These are phyloP conservation scores for Entoloma clypeatum DNA, from an alignment of 1,284 basidiomycete species.

Conservation along the genomic window DNA sequence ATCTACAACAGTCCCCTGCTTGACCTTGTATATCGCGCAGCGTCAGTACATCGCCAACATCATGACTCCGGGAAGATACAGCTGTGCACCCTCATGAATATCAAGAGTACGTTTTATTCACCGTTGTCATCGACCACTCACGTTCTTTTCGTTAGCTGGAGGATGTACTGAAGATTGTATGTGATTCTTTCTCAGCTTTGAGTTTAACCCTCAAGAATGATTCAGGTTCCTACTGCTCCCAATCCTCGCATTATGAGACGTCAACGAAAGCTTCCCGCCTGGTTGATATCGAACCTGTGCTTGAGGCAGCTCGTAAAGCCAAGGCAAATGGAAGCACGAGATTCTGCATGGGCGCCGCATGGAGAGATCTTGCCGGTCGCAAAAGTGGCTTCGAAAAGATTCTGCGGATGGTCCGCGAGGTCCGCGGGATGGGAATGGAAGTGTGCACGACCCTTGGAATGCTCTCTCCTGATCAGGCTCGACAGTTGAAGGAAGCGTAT, in stretches of 20 bases:
- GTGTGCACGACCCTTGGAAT: slow-evolving; percentile 99
- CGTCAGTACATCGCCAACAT: slow-evolving; percentile 78
- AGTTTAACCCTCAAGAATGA: slow-evolving; percentile 4
- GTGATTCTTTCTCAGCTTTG: slow-evolving; percentile 23
- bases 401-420: slow-evolving; percentile 87
- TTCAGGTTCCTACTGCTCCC: slow-evolving; percentile 93
- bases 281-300: slow-evolving; percentile 89
- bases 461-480: slow-evolving; percentile 93
- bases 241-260: slow-evolving; percentile 90
- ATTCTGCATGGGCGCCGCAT: slow-evolving; percentile 99
- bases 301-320: slow-evolving; percentile 87
- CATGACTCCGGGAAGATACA: slow-evolving; percentile 91
- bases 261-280: slow-evolving; percentile 86
- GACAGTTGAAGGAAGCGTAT: slow-evolving; percentile 88
- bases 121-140: no score
- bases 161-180: slow-evolving; percentile 96
- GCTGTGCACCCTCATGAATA: slow-evolving; percentile 98
- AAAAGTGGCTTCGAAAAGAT: slow-evolving; percentile 96
- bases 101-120: slow-evolving; percentile 75
- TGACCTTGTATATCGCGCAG: slow-evolving; percentile 83
- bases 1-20: slow-evolving; percentile 82
- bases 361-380: slow-evolving; percentile 91
- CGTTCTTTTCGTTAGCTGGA: slow-evolving; percentile 55
- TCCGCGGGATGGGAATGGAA: slow-evolving; percentile 91
- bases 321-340: slow-evolving; percentile 96